phyloP scores from a whole-genome alignment of 768 basidiomycete genomes.

The Pulveroboletus sp. region DNA sequence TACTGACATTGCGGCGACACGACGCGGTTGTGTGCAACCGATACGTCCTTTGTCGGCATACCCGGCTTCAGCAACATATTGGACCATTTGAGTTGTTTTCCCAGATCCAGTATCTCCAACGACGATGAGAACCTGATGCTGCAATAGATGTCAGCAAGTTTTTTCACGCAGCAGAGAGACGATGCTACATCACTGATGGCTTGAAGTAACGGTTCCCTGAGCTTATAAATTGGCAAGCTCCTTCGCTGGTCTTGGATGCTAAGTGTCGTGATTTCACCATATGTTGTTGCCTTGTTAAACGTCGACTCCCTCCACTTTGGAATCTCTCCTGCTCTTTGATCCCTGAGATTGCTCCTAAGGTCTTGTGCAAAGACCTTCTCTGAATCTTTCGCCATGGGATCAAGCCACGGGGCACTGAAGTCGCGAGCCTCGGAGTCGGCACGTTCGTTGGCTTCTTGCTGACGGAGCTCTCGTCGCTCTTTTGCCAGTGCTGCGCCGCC shows the following conservation, averaged over 20 bases:
- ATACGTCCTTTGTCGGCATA: conserved; percentile 87
- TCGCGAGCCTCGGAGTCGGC: conserved; percentile 94
- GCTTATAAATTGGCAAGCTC: conserved; percentile 91
- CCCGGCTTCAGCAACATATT: conserved; percentile 94
- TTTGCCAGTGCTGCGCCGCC: conserved; percentile 92
- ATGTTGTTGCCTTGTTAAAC: conserved; percentile 94
- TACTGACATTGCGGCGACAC: conserved; percentile 98
- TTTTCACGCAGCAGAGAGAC: not conserved
- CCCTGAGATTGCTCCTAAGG: conserved; percentile 72
- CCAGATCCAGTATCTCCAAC: conserved; percentile 99
- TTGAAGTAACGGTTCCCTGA: conserved; percentile 82
- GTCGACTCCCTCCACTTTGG: conserved; percentile 90
- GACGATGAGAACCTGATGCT: conserved; percentile 91
- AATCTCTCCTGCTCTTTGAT: conserved; percentile 76
- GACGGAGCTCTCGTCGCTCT: conserved; percentile 89
- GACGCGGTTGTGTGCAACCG: conserved; percentile 97
- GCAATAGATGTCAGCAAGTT: conserved; percentile 14
- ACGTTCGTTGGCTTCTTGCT: conserved; percentile 90
- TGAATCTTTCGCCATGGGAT: conserved; percentile 88
- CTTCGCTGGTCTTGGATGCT: conserved; percentile 93
- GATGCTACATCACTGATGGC: conserved; percentile 80
- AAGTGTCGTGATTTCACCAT: conserved; percentile 84
- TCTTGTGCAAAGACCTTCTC: conserved; percentile 95
- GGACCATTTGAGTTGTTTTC: conserved; percentile 99
- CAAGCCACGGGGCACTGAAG: conserved; percentile 94